A percentile compares a stretch with the other conserved stretches of the same genome.
Evolutionary conservation across 2,329 filamentous ascomycete species (phyloP).

Genomic region (Gnomoniopsis smithogilvyi): DNA sequence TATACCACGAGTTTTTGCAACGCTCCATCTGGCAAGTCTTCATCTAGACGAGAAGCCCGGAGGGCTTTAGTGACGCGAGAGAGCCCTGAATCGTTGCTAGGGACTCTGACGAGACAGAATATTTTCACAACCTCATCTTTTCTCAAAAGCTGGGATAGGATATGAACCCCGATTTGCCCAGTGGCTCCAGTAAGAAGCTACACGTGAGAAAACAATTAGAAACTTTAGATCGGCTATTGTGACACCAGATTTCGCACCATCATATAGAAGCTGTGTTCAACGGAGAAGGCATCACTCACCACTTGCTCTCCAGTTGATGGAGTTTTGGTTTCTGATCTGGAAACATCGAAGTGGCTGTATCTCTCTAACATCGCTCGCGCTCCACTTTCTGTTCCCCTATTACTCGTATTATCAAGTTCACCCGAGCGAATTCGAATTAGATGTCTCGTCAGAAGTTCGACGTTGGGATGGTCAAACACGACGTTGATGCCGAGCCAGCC

Average conservation of each 20-base stretch:
- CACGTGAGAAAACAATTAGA: not conserved
- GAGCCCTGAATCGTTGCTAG: not conserved
- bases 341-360: not conserved
- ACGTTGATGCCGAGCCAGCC: not conserved
- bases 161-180: slow-evolving; percentile 2
- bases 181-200: slow-evolving; percentile 7
- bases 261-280: not conserved
- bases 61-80: not conserved
- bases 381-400: not conserved
- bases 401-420: not conserved
- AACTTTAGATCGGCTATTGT: too few species aligned
- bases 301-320: not conserved
- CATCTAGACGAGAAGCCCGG: not conserved
- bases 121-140: not conserved
- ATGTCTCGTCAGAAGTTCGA: not conserved
- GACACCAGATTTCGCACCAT: too few species aligned
- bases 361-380: not conserved
- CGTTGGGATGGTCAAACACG: slow-evolving; percentile 3
- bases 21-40: not conserved
- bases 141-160: not conserved
- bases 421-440: slow-evolving; percentile 1
- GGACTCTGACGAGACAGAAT: not conserved
- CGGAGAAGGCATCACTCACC: not conserved
- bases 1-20: not conserved
- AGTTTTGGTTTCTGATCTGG: not conserved